phyloP scores from a whole-genome alignment of 2,329 filamentous ascomycete species.

The Xylariaceae sp. region DNA sequence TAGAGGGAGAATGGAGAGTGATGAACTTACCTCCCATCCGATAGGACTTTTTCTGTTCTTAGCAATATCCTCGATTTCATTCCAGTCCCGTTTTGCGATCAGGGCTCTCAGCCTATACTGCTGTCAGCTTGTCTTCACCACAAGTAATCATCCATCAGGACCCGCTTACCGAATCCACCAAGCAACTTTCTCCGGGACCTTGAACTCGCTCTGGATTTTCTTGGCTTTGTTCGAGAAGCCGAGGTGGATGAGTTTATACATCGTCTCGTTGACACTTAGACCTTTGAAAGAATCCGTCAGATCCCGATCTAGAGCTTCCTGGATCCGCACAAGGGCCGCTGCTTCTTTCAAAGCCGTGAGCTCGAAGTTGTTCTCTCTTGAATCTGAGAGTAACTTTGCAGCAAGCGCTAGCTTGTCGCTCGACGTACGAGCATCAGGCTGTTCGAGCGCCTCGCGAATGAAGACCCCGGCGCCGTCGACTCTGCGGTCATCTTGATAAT shows the following conservation, averaged over 20 bases:
- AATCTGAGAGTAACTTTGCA: constrained; percentile 77
- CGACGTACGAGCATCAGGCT: constrained; percentile 66
- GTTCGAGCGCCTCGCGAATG: constrained; percentile 75
- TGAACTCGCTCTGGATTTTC: constrained; percentile 89
- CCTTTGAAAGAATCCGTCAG: constrained; percentile 75
- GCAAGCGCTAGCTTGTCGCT: constrained; percentile 88
- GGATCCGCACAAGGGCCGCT: constrained; percentile 74
- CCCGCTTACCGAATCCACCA: constrained; percentile 71
- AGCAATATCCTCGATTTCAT: constrained; percentile 81
- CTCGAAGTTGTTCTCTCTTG: constrained; percentile 75
- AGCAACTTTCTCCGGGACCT: constrained; percentile 82
- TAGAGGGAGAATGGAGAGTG: neutral
- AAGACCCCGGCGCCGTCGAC: constrained; percentile 86
- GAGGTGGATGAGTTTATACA: constrained; percentile 80
- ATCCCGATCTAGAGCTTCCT: constrained; percentile 84
- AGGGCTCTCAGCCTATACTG: constrained; percentile 72
- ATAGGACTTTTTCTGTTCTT: constrained; percentile 84
- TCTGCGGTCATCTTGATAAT: constrained; percentile 93
- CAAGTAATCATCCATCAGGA: neutral
- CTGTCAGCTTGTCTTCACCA: constrained; percentile 1
- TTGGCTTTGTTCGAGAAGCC: constrained; percentile 82
- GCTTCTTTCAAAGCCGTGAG: constrained; percentile 77
- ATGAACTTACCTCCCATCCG: constrained; percentile 79
- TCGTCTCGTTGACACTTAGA: constrained; percentile 84
- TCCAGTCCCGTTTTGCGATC: constrained; percentile 88